Evolutionary conservation across 2,329 filamentous ascomycete species (phyloP), one percentile per base, ranked within the genome.

Genomic region (Coniochaeta pulveracea): DNA sequence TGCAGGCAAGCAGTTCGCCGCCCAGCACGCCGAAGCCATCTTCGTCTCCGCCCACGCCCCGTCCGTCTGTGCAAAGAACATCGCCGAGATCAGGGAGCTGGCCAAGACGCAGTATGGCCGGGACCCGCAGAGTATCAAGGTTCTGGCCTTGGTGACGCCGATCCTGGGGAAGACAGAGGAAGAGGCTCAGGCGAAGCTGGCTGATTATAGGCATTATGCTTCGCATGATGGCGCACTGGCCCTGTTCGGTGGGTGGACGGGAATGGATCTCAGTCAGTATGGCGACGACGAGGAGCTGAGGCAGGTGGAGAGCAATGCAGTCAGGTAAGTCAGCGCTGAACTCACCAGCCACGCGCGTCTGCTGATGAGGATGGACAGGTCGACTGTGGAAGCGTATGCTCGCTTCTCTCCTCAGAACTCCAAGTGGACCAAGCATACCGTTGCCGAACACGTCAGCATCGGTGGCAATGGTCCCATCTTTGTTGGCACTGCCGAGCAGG

Each of bases 201-300:
- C 61, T 0, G 72, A 81, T 5, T 75, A 73, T 38, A 60, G 66
- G 8, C 63, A 66, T 35, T 72, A 81, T 45, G 80, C 75, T 2
- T 66, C 61, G 3, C 52, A 54, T 22, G 80, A 69, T 42, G 80
- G 80, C 3, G 80, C 78, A 0, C 48, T 84, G 36, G 75, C 79
- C 2, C 52, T 85, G 12, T 85, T 85, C 44, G 77, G 78, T 14
- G 80, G 80, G 2, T 85, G 80, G 79, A 84, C 80, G 0, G 80
- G 65, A 3, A 66, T 68, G 16, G 63, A 69, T 34, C 43, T 69
- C 10, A 43, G 40, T 35, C 42, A 54, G 41, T 60, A 58, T 34
- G 56, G 52, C 2, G 55, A 58, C 12, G 54, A 58, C 4, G 54
- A 59, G 40, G 55, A 59, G 39, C 41, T 59, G 36, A 46, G 55